A percentile compares a stretch with the other conserved stretches of the same genome.
Conservation (phyloP, 371 early-diverging fungal species). For the Conidiobolus incongruus region DNA sequence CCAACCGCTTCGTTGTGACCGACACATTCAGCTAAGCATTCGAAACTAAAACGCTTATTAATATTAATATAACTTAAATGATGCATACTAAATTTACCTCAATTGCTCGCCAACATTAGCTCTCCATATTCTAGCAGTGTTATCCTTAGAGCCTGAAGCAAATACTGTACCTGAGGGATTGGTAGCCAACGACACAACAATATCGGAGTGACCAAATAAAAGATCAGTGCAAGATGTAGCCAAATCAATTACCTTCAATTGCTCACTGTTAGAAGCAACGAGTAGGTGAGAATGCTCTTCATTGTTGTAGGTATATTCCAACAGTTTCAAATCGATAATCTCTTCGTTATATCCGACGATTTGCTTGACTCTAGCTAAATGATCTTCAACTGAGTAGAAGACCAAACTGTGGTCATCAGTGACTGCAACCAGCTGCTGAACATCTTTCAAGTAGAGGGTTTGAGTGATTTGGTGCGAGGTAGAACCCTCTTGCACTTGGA, state of each 20-base stretch:
- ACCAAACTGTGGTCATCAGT: constrained; percentile 81
- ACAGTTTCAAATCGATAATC: constrained; percentile 46
- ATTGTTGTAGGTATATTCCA: constrained; percentile 27
- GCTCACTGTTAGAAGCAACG: constrained; percentile 80
- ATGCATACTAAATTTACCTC: no score
- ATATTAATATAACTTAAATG: no score
- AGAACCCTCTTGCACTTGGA: constrained; percentile 30
- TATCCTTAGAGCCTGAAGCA: constrained; percentile 79
- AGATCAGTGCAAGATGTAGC: constrained; percentile 60
- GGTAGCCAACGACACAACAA: constrained; percentile 52
- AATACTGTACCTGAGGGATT: constrained; percentile 38
- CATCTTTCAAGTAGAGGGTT: constrained; percentile 18
- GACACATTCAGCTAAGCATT: constrained; percentile 40
- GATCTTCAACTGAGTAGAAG: constrained; percentile 30
- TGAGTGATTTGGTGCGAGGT: constrained; percentile 40
- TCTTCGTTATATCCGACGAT: constrained; percentile 92
- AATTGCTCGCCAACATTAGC: constrained; percentile 20
- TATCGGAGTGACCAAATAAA: constrained; percentile 71
- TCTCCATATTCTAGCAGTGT: constrained; percentile 60
- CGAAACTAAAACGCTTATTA: constrained; percentile 18
- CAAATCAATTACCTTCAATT: constrained; percentile 65
- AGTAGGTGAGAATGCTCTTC: constrained; percentile 43
- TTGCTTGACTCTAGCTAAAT: constrained; percentile 40
- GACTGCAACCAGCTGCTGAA: constrained; percentile 14
- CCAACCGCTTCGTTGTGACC: constrained; percentile 87